Percentiles rank a stretch among this genome's conserved stretches.
These are phyloP conservation scores for Aquilaria malaccensis DNA, from an alignment of 345 rosid species.

Conservation along the genomic window DNA sequence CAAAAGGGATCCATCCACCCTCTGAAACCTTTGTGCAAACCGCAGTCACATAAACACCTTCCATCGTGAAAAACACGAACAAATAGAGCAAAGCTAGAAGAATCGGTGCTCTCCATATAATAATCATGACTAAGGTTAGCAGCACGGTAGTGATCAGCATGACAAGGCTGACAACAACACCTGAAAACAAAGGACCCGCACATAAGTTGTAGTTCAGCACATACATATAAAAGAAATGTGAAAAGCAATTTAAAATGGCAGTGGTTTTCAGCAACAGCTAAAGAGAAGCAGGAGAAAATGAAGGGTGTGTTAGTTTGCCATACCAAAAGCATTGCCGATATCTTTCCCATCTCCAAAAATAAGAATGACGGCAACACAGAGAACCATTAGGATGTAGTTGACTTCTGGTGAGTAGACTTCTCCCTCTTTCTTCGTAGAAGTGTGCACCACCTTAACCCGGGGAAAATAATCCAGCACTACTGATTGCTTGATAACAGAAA, in stretches of 20 bases:
- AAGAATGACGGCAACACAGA: constrained; percentile 72
- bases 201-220: too few relatives aligned
- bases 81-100: constrained; percentile 60
- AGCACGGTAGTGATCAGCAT: constrained; percentile 85
- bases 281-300: not conserved
- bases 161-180: constrained; percentile 78
- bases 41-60: constrained; percentile 78
- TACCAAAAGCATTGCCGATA: constrained; percentile 84
- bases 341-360: constrained; percentile 76
- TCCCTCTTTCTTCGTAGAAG: constrained; percentile 67
- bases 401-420: constrained; percentile 91
- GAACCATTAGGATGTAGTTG: constrained; percentile 78
- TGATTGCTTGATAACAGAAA: constrained; percentile 85
- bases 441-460: constrained; percentile 82
- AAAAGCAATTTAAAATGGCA: not conserved
- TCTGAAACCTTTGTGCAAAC: constrained; percentile 63
- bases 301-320: constrained; percentile 2
- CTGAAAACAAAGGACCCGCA: constrained; percentile 23
- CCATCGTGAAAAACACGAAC: constrained; percentile 53
- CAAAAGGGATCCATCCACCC: constrained; percentile 95
- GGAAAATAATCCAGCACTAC: constrained; percentile 87
- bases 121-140: constrained; percentile 72
- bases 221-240: constrained; percentile 1
- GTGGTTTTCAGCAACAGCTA: constrained; percentile 1
- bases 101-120: constrained; percentile 70